phyloP scores from a whole-genome alignment of 106 monocot genomes.

The Dendrobium catenatum region DNA sequence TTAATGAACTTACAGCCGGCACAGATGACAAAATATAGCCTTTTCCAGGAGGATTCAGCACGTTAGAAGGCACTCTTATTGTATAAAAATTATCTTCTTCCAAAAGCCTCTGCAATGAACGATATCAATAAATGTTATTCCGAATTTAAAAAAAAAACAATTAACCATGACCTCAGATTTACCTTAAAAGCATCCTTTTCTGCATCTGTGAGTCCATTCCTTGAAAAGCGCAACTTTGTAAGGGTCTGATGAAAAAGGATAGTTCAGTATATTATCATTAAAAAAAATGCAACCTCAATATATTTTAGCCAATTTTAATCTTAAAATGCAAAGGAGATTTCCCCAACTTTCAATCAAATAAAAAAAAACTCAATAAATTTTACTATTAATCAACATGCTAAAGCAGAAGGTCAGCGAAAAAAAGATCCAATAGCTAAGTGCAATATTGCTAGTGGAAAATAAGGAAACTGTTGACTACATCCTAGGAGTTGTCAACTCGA shows the following conservation, averaged over 20 bases:
- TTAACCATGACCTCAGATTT: constrained; percentile 1
- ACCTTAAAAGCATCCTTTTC: constrained; percentile 78
- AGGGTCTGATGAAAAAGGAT: constrained; percentile 41
- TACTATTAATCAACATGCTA: no score
- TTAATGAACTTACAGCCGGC: constrained; percentile 76
- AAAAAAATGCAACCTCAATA: background rate
- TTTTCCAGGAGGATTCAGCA: constrained; percentile 64
- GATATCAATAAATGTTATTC: background rate
- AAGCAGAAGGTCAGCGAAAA: no score
- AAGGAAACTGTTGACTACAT: no score
- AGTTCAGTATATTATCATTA: constrained; percentile 2
- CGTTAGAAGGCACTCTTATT: constrained; percentile 83
- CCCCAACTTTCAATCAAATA: background rate
- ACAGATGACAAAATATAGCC: constrained; percentile 79
- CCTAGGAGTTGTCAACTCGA: no score
- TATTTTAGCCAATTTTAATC: background rate
- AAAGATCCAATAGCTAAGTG: no score
- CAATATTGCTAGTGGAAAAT: no score
- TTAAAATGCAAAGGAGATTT: background rate
- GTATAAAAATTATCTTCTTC: constrained; percentile 74
- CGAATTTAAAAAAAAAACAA: background rate
- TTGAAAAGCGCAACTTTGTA: constrained; percentile 82
- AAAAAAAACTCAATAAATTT: background rate
- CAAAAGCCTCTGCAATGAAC: constrained; percentile 58
- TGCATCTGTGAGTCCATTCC: constrained; percentile 41